Evolutionary conservation across 495 filamentous ascomycete species (phyloP).

Genomic region (Podospora pseudocomata): DNA sequence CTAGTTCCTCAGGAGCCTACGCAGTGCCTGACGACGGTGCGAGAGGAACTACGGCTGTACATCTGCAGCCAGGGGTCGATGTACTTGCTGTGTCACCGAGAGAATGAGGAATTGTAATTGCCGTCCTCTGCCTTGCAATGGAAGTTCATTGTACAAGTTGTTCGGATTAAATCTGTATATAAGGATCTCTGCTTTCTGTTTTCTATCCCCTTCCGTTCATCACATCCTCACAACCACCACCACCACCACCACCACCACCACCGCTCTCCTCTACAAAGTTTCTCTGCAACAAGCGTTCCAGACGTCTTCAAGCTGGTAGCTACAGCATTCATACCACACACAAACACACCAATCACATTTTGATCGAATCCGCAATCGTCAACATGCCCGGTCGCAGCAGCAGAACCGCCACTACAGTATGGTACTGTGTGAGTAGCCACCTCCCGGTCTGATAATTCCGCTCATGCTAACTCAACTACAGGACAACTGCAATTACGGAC

Average conservation of each 20-base stretch:
- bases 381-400: background rate
- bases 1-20: background rate
- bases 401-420: background rate
- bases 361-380: background rate
- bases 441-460: background rate
- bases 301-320: background rate
- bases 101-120: background rate
- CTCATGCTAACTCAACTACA: background rate
- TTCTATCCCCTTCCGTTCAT: too few relatives aligned
- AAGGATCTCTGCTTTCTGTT: background rate
- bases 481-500: constrained; percentile 13
- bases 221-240: background rate
- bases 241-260: too few relatives aligned
- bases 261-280: background rate
- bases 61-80: background rate
- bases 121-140: background rate
- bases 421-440: constrained; percentile 15
- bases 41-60: background rate
- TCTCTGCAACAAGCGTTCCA: background rate
- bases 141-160: background rate
- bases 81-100: constrained; percentile 4
- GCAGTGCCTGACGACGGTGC: background rate
- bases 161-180: background rate
- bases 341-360: background rate
- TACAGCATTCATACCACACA: background rate